Conservation (phyloP, 2,329 filamentous ascomycete species). For the Sordariomycetes sp. region DNA sequence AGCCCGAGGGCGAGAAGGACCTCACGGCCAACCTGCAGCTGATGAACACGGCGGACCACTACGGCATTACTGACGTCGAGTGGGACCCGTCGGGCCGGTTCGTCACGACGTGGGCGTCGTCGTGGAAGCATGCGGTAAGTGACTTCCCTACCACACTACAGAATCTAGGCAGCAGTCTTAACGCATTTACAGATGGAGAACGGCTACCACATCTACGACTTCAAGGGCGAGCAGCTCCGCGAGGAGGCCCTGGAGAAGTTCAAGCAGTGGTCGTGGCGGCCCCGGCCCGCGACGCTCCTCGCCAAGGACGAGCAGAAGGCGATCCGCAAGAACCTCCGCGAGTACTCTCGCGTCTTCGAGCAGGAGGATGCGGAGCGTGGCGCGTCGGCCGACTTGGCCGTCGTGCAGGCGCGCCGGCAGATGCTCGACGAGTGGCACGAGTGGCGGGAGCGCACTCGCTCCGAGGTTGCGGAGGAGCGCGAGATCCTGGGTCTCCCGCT, state of each 20-base stretch:
- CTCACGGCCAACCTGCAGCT: constrained; percentile 87
- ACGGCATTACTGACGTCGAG: constrained; percentile 93
- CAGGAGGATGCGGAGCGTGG: constrained; percentile 90
- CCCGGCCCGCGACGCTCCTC: constrained; percentile 79
- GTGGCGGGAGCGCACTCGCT: constrained; percentile 65
- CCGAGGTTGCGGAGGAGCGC: constrained; percentile 60
- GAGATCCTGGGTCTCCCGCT: constrained; percentile 51
- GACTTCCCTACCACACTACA: constrained; percentile 6
- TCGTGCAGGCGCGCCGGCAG: constrained; percentile 75
- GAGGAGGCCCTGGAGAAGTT: constrained; percentile 94
- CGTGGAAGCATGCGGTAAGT: constrained; percentile 91
- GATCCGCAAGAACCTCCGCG: constrained; percentile 94
- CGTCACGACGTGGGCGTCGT: constrained; percentile 82
- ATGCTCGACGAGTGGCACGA: constrained; percentile 79
- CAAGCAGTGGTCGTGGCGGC: constrained; percentile 94
- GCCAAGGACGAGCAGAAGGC: constrained; percentile 95
- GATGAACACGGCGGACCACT: constrained; percentile 90
- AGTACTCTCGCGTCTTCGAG: constrained; percentile 91
- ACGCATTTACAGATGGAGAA: constrained; percentile 72
- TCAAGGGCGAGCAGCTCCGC: constrained; percentile 76
- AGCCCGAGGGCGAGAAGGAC: constrained; percentile 85
- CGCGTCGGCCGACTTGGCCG: constrained; percentile 84
- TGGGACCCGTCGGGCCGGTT: constrained; percentile 97
- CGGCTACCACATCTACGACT: constrained; percentile 96
- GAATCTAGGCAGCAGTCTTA: constrained; percentile 6